Evolutionary conservation across 768 basidiomycete species (phyloP).

Genomic region (Suillus tomentosus): DNA sequence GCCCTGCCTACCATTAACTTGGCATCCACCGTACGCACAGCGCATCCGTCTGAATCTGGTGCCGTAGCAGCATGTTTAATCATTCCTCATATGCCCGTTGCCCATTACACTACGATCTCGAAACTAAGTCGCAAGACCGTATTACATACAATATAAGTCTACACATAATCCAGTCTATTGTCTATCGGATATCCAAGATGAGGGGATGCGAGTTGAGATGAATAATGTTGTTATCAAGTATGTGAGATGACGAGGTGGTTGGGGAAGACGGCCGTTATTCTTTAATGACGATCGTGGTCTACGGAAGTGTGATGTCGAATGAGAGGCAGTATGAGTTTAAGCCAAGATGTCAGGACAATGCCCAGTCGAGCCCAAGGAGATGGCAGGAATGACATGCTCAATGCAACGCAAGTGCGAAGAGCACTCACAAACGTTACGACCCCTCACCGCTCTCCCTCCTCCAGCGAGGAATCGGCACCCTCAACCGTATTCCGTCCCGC

Average conservation of each 20-base stretch:
- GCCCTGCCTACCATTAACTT: not conserved
- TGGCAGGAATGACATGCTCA: not conserved
- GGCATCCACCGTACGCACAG: not conserved
- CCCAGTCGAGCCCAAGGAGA: not conserved
- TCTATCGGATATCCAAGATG: not conserved
- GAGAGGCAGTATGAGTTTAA: not conserved
- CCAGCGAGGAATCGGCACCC: slow-evolving; percentile 2
- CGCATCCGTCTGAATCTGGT: not conserved
- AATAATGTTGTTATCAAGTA: not conserved
- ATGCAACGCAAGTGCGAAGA: not conserved
- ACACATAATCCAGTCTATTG: not conserved
- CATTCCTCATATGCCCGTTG: not conserved
- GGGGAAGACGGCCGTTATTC: not conserved
- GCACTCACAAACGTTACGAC: not conserved
- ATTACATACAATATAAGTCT: not conserved
- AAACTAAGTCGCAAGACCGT: not conserved
- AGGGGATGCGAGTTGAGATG: not conserved
- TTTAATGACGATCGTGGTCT: not conserved
- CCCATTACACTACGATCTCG: not conserved
- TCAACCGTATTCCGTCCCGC: not conserved
- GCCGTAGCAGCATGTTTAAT: not conserved
- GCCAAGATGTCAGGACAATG: not conserved
- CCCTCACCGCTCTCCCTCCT: not conserved
- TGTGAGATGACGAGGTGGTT: not conserved
- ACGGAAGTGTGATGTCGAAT: not conserved